These are phyloP conservation scores for Eudorina sp. DNA, from an alignment of 139 green algal genomes.

Conservation along the genomic window DNA sequence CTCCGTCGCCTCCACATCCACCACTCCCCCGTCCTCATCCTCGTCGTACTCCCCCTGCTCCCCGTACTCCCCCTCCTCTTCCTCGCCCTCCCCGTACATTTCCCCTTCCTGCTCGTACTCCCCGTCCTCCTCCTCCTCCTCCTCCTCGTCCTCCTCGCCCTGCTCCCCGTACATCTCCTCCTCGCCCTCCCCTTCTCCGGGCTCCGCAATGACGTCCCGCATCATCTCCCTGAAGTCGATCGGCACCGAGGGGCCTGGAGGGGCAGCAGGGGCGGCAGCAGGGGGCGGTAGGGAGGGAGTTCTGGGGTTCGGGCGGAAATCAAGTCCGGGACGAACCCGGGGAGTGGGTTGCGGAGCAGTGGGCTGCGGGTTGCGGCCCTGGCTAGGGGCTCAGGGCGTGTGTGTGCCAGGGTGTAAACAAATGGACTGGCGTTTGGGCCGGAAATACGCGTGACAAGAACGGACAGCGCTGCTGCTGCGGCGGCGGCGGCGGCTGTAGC, in stretches of 20 bases:
- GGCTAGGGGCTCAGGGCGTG: no score
- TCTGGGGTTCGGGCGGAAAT: no score
- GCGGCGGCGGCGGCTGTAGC: no score
- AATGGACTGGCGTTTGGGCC: no score
- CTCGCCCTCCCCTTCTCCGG: not conserved
- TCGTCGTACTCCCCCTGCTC: not conserved
- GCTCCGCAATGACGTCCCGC: no score
- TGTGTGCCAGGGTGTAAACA: no score
- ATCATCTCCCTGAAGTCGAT: not conserved
- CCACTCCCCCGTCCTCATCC: not conserved
- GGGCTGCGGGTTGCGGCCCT: no score
- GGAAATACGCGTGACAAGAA: no score
- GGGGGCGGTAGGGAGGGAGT: no score
- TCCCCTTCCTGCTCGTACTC: not conserved
- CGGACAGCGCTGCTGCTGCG: no score
- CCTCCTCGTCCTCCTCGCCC: not conserved
- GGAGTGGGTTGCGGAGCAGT: no score
- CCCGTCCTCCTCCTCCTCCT: not conserved
- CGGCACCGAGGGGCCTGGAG: not conserved
- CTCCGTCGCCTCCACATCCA: slow-evolving; percentile 23
- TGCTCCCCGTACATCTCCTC: not conserved
- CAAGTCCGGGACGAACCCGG: no score
- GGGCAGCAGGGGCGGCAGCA: not conserved
- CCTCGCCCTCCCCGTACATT: not conserved
- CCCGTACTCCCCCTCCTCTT: not conserved